phyloP scores from a whole-genome alignment of 768 basidiomycete genomes.

The Kwoniella heveanensis region DNA sequence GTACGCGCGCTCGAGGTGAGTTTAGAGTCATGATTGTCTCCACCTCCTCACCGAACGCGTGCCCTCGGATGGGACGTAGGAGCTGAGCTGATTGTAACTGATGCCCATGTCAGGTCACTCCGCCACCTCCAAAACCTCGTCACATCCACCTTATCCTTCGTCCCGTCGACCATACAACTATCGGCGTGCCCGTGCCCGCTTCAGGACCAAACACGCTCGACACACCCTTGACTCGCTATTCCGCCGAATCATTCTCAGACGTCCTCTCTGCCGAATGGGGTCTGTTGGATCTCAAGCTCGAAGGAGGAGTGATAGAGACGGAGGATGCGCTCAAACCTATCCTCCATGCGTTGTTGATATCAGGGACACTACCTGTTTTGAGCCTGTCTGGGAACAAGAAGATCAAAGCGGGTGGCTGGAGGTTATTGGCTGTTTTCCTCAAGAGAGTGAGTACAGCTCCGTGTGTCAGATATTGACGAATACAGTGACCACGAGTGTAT shows the following conservation, averaged over 20 bases:
- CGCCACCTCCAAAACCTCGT: constrained; percentile 35
- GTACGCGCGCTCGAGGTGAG: constrained; percentile 51
- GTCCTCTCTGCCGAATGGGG: constrained; percentile 93
- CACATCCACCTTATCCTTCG: constrained; percentile 31
- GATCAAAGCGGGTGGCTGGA: constrained; percentile 74
- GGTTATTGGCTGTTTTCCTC: constrained; percentile 75
- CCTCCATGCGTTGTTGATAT: constrained; percentile 84
- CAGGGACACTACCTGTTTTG: constrained; percentile 74
- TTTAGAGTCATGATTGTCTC: not conserved
- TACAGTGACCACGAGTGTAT: too few species aligned
- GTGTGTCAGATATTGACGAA: too few species aligned
- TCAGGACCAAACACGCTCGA: constrained; percentile 73
- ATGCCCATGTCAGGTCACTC: constrained; percentile 20
- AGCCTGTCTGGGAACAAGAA: constrained; percentile 84
- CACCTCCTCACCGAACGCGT: constrained; percentile 4
- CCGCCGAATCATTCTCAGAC: constrained; percentile 82
- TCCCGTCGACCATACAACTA: constrained; percentile 20
- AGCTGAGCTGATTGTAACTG: not conserved
- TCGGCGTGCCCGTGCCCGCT: constrained; percentile 56
- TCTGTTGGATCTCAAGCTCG: constrained; percentile 76
- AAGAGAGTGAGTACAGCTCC: constrained; percentile 62
- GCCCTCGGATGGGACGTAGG: too few species aligned
- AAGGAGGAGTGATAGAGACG: constrained; percentile 85
- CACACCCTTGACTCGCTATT: constrained; percentile 63
- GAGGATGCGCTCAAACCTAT: constrained; percentile 78